Evolutionary conservation across 1,284 basidiomycete species (phyloP).

Genomic region (Ganoderma resinaceum): DNA sequence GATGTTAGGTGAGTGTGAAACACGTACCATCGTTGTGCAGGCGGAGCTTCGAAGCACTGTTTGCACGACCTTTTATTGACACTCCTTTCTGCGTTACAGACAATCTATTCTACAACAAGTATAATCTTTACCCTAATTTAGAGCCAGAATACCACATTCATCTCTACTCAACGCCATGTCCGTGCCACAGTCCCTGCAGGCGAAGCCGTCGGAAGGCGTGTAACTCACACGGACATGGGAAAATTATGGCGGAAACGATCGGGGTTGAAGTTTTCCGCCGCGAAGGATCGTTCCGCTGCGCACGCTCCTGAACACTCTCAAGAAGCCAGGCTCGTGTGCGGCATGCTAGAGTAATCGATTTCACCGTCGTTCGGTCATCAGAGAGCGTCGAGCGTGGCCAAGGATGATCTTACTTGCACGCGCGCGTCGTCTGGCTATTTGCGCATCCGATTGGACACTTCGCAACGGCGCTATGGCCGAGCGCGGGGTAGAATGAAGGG

Average conservation of each 20-base stretch:
- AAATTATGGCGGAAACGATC: constrained; percentile 1
- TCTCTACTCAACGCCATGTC: constrained; percentile 6
- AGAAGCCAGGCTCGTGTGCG: neutral
- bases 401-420: neutral
- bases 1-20: constrained; percentile 11
- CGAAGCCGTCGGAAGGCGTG: neutral
- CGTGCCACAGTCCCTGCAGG: neutral
- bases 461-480: neutral
- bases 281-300: neutral
- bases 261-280: constrained; percentile 2
- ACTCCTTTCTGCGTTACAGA: neutral
- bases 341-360: neutral
- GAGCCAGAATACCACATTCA: neutral
- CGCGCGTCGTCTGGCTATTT: neutral
- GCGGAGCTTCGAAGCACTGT: too few species aligned
- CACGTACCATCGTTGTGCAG: neutral
- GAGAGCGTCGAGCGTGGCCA: neutral
- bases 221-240: neutral
- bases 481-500: neutral
- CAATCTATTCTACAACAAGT: constrained; percentile 16
- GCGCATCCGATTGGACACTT: neutral
- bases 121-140: constrained; percentile 14
- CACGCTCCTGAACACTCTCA: neutral
- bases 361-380: neutral
- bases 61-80: too few species aligned